phyloP scores from a whole-genome alignment of 2,329 filamentous ascomycete species.

The Claviceps sorghi region DNA sequence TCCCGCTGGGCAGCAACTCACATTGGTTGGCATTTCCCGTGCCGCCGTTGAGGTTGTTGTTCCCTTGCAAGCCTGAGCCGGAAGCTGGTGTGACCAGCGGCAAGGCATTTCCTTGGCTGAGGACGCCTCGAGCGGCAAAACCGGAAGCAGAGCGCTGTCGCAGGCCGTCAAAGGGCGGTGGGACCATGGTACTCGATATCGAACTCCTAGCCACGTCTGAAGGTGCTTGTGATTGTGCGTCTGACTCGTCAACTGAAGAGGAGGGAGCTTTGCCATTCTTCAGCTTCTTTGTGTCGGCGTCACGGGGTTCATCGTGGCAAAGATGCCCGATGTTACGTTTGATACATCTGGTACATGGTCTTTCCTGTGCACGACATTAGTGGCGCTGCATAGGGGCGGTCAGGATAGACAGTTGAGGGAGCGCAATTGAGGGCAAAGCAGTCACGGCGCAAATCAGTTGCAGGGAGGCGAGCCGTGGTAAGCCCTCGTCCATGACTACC shows the following conservation, averaged over 20 bases:
- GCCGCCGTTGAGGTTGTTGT: conserved; percentile 31
- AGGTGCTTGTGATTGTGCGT: conserved; percentile 27
- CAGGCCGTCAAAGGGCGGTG: conserved; percentile 26
- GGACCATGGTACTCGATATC: conserved; percentile 42
- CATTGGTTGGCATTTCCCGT: conserved; percentile 56
- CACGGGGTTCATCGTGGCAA: conserved; percentile 93
- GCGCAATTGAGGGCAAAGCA: background rate
- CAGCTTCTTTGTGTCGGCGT: conserved; percentile 63
- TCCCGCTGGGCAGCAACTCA: conserved; percentile 26
- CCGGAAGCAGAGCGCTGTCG: conserved; percentile 24
- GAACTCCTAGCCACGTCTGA: conserved; percentile 38
- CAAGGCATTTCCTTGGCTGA: conserved; percentile 39
- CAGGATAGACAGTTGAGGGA: background rate
- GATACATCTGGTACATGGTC: conserved; percentile 92
- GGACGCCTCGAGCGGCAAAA: conserved; percentile 26
- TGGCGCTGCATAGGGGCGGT: conserved; percentile 8
- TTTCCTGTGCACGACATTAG: conserved; percentile 46
- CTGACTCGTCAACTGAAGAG: conserved; percentile 46
- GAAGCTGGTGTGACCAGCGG: conserved; percentile 59
- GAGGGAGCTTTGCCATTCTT: conserved; percentile 38
- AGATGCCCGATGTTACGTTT: conserved; percentile 98
- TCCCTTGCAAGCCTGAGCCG: conserved; percentile 51
- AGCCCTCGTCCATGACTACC: background rate
- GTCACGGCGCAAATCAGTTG: background rate
- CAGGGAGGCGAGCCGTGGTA: background rate